A percentile compares a stretch with the other conserved stretches of the same genome.
These are phyloP conservation scores for Ascochyta clinopodiicola DNA, from an alignment of 2,329 filamentous ascomycete genomes.

Conservation along the genomic window DNA sequence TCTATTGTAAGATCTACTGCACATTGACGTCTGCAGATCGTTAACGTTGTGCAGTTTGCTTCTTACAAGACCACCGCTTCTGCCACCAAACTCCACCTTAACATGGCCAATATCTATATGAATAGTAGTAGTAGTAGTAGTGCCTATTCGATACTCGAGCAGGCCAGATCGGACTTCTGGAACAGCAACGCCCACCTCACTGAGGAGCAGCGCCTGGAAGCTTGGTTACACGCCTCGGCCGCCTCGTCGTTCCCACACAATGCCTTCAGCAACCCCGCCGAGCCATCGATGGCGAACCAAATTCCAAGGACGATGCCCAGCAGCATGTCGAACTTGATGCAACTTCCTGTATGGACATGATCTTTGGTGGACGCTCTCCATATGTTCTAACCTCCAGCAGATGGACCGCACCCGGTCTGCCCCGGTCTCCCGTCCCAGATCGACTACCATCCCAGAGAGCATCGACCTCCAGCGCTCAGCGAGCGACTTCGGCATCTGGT, in stretches of 20 bases:
- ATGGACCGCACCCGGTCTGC: slow-evolving; percentile 47
- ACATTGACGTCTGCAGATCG: slow-evolving; percentile 31
- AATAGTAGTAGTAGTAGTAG: slow-evolving; percentile 28
- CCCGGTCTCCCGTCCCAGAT: slow-evolving; percentile 34
- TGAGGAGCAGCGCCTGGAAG: slow-evolving; percentile 43
- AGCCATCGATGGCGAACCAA: slow-evolving; percentile 34
- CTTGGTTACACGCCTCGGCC: slow-evolving; percentile 40
- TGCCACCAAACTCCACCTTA: slow-evolving; percentile 13
- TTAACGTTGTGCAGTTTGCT: slow-evolving; percentile 29
- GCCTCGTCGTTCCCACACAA: slow-evolving; percentile 25
- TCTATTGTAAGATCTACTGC: slow-evolving; percentile 27
- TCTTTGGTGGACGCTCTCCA: slow-evolving; percentile 35
- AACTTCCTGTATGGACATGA: slow-evolving; percentile 42
- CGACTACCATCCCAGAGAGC: slow-evolving; percentile 26
- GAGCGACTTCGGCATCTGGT: slow-evolving; percentile 35
- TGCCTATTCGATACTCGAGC: slow-evolving; percentile 41
- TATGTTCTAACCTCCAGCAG: slow-evolving; percentile 39
- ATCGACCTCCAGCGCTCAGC: slow-evolving; percentile 30
- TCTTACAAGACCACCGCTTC: slow-evolving; percentile 13
- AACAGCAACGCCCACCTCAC: slow-evolving; percentile 40
- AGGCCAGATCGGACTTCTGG: slow-evolving; percentile 48
- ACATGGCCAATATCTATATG: slow-evolving; percentile 37
- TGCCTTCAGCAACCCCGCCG: slow-evolving; percentile 23
- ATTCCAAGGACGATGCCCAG: slow-evolving; percentile 46
- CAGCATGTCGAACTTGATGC: slow-evolving; percentile 27